Conservation (phyloP, 768 basidiomycete genomes). For the Lactarius psammicola region DNA sequence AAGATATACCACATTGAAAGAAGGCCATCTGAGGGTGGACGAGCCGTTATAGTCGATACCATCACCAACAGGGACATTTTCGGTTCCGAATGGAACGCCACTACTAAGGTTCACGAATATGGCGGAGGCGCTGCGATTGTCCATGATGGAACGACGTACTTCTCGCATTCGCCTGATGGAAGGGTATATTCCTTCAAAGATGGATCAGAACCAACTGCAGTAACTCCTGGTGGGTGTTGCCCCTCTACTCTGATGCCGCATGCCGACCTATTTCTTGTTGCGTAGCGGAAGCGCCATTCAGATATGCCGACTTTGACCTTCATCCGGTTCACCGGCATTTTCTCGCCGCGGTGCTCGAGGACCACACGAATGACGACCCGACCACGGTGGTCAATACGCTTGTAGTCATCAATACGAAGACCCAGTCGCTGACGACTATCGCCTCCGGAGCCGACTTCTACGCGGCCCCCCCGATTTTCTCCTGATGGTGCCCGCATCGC, state of each 20-base stretch:
- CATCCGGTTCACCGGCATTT: constrained; percentile 54
- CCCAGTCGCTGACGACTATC: constrained; percentile 47
- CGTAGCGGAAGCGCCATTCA: constrained; percentile 44
- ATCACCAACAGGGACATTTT: constrained; percentile 50
- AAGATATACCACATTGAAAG: constrained; percentile 56
- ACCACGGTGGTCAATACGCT: constrained; percentile 56
- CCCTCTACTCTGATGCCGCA: not conserved
- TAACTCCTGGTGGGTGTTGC: constrained; percentile 55
- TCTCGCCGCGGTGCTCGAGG: constrained; percentile 64
- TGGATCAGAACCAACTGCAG: constrained; percentile 41
- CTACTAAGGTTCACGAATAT: constrained; percentile 65
- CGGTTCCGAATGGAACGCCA: constrained; percentile 52
- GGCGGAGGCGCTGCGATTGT: too few relatives aligned
- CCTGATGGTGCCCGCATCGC: constrained; percentile 57
- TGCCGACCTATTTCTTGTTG: not conserved
- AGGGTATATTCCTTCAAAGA: constrained; percentile 47
- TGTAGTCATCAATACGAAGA: constrained; percentile 50
- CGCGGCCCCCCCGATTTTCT: constrained; percentile 54
- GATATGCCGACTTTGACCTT: constrained; percentile 62
- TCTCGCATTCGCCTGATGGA: constrained; percentile 54
- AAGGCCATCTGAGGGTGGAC: constrained; percentile 54
- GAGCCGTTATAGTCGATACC: constrained; percentile 58
- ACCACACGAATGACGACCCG: constrained; percentile 58
- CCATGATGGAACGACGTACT: constrained; percentile 51
- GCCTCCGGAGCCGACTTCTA: constrained; percentile 71